phyloP scores from a whole-genome alignment of 345 rosid species.

The Hibiscus mutabilis region DNA sequence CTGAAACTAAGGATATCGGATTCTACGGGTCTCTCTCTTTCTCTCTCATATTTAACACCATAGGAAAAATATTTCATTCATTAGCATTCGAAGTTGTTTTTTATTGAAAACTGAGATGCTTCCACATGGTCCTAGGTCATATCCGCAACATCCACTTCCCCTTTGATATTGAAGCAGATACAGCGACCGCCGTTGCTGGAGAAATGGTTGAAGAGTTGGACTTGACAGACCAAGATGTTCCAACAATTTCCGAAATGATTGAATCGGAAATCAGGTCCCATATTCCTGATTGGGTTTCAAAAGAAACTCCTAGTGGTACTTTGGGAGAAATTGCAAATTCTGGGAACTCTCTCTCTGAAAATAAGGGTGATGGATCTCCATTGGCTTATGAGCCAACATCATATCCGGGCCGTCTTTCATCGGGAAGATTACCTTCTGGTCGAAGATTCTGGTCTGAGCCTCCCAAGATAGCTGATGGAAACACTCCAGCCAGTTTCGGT shows the following conservation, averaged over 20 bases:
- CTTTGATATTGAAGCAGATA: constrained; percentile 77
- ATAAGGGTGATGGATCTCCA: constrained; percentile 21
- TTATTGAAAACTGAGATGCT: background rate
- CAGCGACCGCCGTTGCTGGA: constrained; percentile 75
- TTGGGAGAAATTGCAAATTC: constrained; percentile 15
- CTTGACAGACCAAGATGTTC: constrained; percentile 82
- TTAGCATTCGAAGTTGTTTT: background rate
- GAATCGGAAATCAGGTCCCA: constrained; percentile 67
- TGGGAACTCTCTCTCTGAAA: constrained; percentile 8
- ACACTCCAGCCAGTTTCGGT: constrained; percentile 30
- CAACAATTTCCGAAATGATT: constrained; percentile 70
- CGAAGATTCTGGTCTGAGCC: constrained; percentile 82
- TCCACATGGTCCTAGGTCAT: constrained; percentile 44
- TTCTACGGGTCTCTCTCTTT: constrained; percentile 46
- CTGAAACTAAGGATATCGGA: constrained; percentile 80
- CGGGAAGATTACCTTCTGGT: constrained; percentile 84
- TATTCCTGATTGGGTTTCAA: constrained; percentile 60
- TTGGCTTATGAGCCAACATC: constrained; percentile 13
- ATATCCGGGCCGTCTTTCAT: constrained; percentile 33
- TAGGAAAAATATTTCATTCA: background rate
- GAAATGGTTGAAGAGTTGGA: constrained; percentile 97
- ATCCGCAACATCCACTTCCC: constrained; percentile 92
- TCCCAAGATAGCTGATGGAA: constrained; percentile 36
- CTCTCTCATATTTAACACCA: background rate
- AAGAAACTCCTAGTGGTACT: constrained; percentile 21